These are phyloP conservation scores for Cylindricascospora bacillispora DNA, from an alignment of 1,139 yeast species.

Conservation along the genomic window DNA sequence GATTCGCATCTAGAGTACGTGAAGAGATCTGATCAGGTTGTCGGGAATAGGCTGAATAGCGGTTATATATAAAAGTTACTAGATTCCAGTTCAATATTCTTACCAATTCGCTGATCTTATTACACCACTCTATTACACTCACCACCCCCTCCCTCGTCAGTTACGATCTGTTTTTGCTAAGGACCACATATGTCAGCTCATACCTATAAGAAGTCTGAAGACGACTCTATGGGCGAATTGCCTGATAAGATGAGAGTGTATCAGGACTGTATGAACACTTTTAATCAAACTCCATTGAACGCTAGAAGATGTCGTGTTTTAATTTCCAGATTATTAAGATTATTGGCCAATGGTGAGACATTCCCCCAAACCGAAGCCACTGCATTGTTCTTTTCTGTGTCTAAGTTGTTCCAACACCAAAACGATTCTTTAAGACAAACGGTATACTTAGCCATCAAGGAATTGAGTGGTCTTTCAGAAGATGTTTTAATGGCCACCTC, in stretches of 20 bases:
- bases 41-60: no score
- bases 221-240: slow-evolving; percentile 46
- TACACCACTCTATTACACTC: no score
- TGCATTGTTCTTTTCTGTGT: slow-evolving; percentile 81
- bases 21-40: no score
- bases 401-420: slow-evolving; percentile 88
- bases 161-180: no score
- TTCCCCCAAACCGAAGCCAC: slow-evolving; percentile 89
- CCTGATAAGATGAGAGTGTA: slow-evolving; percentile 97
- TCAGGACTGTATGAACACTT: slow-evolving; percentile 88
- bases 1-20: no score
- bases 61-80: no score
- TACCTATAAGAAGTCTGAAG: slow-evolving; percentile 76
- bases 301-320: slow-evolving; percentile 75
- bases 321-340: slow-evolving; percentile 47
- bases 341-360: slow-evolving; percentile 71
- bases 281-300: slow-evolving; percentile 84
- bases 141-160: no score
- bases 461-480: slow-evolving; percentile 69
- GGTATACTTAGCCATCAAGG: slow-evolving; percentile 89
- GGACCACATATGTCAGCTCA: slow-evolving; percentile 78
- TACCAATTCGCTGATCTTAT: no score
- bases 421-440: slow-evolving; percentile 85
- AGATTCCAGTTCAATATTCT: no score
- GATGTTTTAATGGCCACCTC: slow-evolving; percentile 97